Evolutionary conservation across 495 filamentous ascomycete genomes (phyloP).

Genomic region (Neurospora cerealis): DNA sequence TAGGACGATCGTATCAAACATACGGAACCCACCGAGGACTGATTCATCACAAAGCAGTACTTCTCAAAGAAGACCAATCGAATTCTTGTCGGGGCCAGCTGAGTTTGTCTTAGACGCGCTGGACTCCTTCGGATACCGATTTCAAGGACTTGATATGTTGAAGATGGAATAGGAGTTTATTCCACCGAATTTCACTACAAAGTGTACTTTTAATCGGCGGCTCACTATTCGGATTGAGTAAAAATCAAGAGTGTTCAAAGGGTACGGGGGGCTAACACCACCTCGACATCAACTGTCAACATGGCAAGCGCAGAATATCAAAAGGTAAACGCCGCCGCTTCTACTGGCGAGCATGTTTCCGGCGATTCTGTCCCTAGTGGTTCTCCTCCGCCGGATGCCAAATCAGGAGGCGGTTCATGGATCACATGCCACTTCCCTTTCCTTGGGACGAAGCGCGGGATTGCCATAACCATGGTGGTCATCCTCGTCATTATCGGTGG

Average conservation of each 20-base stretch:
- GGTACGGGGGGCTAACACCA: background rate
- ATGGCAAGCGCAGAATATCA: background rate
- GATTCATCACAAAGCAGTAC: background rate
- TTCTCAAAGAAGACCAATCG: background rate
- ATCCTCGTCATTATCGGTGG: slow-evolving; percentile 27
- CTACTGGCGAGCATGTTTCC: background rate
- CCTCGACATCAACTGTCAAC: background rate
- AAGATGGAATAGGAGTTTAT: background rate
- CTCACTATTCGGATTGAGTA: background rate
- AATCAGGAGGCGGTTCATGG: slow-evolving; percentile 8
- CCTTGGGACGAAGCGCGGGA: slow-evolving; percentile 26
- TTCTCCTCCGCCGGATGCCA: background rate
- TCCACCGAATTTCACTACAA: background rate
- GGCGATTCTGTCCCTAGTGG: background rate
- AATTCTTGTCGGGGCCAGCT: background rate
- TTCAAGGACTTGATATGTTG: background rate
- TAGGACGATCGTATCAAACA: background rate
- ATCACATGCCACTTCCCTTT: slow-evolving; percentile 29
- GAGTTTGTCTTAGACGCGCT: background rate
- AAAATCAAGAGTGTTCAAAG: background rate
- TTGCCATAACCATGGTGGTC: slow-evolving; percentile 23
- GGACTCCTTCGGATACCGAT: background rate
- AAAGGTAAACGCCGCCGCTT: background rate
- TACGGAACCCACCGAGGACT: background rate
- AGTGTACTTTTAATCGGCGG: background rate